phyloP scores from a whole-genome alignment of 2,329 filamentous ascomycete genomes.

The Colletotrichum falcatum region DNA sequence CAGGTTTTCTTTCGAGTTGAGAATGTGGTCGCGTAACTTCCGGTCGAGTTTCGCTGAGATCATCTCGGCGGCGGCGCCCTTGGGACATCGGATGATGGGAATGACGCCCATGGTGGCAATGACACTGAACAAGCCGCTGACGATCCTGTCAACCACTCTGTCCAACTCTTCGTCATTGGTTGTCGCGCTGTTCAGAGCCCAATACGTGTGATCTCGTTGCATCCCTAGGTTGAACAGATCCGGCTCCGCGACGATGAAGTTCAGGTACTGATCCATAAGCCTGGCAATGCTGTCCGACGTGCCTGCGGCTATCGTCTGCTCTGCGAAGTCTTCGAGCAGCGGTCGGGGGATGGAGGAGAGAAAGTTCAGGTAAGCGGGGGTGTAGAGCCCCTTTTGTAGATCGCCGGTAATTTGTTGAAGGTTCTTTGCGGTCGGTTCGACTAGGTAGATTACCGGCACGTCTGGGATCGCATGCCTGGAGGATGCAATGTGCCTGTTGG shows the following conservation, averaged over 20 bases:
- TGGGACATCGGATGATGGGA: conserved; percentile 94
- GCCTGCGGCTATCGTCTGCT: conserved; percentile 84
- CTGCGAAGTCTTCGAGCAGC: conserved; percentile 93
- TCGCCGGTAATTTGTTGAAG: conserved; percentile 86
- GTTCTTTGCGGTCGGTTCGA: conserved; percentile 88
- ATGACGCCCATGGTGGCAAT: conserved; percentile 99
- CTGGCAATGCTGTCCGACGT: conserved; percentile 93
- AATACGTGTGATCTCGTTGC: conserved; percentile 85
- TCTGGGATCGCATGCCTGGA: conserved; percentile 92
- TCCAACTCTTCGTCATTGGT: conserved; percentile 93
- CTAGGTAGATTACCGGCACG: conserved; percentile 95
- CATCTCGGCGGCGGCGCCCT: conserved; percentile 91
- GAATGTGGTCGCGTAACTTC: conserved; percentile 93
- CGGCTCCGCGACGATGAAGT: conserved; percentile 96
- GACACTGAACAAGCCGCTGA: conserved; percentile 96
- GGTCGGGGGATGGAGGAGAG: conserved; percentile 91
- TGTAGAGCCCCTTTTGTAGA: conserved; percentile 87
- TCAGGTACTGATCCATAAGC: conserved; percentile 95
- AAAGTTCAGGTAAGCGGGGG: conserved; percentile 96
- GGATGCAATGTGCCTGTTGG: conserved; percentile 78
- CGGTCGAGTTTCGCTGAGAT: conserved; percentile 94
- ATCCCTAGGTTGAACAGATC: conserved; percentile 95
- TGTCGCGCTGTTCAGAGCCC: conserved; percentile 93
- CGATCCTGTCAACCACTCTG: conserved; percentile 86
- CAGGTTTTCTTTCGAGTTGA: conserved; percentile 98